A percentile compares a stretch with the other conserved stretches of the same genome.
These are phyloP conservation scores for Cyclotella sp. DNA, from an alignment of 108 stramenopile genomes.

Conservation along the genomic window DNA sequence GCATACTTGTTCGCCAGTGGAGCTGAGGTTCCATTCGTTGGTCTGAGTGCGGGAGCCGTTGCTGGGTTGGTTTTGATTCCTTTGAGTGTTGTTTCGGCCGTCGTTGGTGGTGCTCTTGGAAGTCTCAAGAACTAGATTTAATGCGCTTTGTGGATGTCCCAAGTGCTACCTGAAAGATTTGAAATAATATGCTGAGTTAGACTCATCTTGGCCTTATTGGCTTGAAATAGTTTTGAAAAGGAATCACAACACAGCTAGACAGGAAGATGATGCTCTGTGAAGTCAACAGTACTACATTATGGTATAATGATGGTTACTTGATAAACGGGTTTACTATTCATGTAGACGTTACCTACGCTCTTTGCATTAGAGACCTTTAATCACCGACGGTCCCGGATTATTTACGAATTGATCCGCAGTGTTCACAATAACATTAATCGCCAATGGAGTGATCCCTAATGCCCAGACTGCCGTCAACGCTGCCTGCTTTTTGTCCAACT, in stretches of 20 bases:
- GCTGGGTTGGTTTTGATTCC: slow-evolving; percentile 78
- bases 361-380: slow-evolving; percentile 29
- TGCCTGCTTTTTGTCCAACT: slow-evolving; percentile 54
- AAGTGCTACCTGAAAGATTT: neutral
- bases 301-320: too few relatives aligned
- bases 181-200: neutral
- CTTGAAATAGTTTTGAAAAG: too few relatives aligned
- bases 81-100: slow-evolving; percentile 63
- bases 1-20: slow-evolving; percentile 57
- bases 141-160: neutral
- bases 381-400: slow-evolving; percentile 42
- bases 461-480: slow-evolving; percentile 53
- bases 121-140: slow-evolving; percentile 67
- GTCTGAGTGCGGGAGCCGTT: slow-evolving; percentile 66
- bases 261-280: too few relatives aligned
- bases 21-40: slow-evolving; percentile 82
- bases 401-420: slow-evolving; percentile 46
- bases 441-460: slow-evolving; percentile 51
- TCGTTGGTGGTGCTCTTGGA: slow-evolving; percentile 70
- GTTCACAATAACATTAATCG: slow-evolving; percentile 33
- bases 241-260: too few relatives aligned
- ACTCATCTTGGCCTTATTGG: neutral
- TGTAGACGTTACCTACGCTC: too few relatives aligned
- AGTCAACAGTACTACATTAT: too few relatives aligned
- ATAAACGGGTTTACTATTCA: too few relatives aligned